A percentile compares a stretch with the other conserved stretches of the same genome.
Conservation (phyloP, 345 rosid species). For the Kernera saxatilis region DNA sequence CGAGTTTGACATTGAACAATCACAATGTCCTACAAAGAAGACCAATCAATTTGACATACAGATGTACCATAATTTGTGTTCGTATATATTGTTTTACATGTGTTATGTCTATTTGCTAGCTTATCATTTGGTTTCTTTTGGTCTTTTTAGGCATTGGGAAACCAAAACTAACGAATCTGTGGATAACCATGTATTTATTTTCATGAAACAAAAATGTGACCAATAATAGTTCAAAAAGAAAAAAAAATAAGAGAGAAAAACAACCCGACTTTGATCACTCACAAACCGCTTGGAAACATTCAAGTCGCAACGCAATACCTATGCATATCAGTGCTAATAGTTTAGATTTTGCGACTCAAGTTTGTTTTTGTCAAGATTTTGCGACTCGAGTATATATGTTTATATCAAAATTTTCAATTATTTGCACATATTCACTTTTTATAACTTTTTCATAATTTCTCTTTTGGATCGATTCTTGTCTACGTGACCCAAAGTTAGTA, state of each 20-base stretch:
- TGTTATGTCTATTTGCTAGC: constrained; percentile 26
- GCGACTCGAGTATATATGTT: not conserved
- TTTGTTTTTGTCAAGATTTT: not conserved
- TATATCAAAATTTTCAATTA: not conserved
- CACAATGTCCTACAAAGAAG: constrained; percentile 27
- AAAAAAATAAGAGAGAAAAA: not conserved
- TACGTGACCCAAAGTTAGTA: not conserved
- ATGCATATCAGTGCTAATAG: not conserved
- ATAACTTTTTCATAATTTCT: constrained; percentile 6
- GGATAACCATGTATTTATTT: constrained; percentile 1
- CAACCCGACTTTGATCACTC: not conserved
- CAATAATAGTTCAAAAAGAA: not conserved
- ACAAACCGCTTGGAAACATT: not conserved
- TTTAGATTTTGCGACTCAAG: not conserved
- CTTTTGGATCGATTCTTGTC: constrained; percentile 18
- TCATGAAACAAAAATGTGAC: not conserved
- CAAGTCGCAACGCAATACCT: not conserved
- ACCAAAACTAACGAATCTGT: not conserved
- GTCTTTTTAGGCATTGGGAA: constrained; percentile 14
- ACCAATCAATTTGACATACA: constrained; percentile 22
- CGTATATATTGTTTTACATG: constrained; percentile 24
- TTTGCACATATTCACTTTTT: not conserved
- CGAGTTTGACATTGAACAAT: constrained; percentile 29
- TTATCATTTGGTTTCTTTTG: constrained; percentile 14
- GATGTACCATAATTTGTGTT: constrained; percentile 15